phyloP scores from a whole-genome alignment of 768 basidiomycete genomes.

The Cytidiella melzeri region DNA sequence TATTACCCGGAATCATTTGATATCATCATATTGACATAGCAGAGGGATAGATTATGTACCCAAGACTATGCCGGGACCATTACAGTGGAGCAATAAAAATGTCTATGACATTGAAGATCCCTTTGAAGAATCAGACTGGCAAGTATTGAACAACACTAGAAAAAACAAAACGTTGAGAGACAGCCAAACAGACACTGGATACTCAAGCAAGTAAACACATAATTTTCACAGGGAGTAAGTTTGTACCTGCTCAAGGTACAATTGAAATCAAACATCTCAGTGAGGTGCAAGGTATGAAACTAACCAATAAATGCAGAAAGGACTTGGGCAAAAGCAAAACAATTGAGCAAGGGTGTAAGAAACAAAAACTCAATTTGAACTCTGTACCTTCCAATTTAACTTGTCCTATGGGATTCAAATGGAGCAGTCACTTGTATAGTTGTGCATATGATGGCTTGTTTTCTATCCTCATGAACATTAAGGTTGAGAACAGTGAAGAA shows the following conservation, averaged over 20 bases:
- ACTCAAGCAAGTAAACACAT: background rate
- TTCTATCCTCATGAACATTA: background rate
- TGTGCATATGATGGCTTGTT: slow-evolving; percentile 4
- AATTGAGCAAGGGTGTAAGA: background rate
- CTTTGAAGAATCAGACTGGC: background rate
- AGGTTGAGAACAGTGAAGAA: background rate
- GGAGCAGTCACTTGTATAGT: background rate
- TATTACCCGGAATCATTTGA: slow-evolving; percentile 17
- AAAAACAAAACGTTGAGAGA: background rate
- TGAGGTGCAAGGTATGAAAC: background rate
- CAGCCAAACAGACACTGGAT: background rate
- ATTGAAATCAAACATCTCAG: background rate
- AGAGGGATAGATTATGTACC: slow-evolving; percentile 6
- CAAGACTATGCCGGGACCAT: background rate
- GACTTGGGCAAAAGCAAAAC: background rate
- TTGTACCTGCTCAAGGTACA: slow-evolving; percentile 1
- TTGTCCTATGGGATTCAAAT: background rate
- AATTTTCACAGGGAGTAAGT: background rate
- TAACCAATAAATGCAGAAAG: background rate
- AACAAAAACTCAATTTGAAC: background rate
- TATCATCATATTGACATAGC: slow-evolving; percentile 9
- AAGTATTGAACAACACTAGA: background rate
- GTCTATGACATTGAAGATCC: background rate
- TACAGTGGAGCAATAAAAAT: background rate
- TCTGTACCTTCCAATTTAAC: background rate